Conservation (phyloP, 2,329 filamentous ascomycete genomes). For the Beauveria medogensis region DNA sequence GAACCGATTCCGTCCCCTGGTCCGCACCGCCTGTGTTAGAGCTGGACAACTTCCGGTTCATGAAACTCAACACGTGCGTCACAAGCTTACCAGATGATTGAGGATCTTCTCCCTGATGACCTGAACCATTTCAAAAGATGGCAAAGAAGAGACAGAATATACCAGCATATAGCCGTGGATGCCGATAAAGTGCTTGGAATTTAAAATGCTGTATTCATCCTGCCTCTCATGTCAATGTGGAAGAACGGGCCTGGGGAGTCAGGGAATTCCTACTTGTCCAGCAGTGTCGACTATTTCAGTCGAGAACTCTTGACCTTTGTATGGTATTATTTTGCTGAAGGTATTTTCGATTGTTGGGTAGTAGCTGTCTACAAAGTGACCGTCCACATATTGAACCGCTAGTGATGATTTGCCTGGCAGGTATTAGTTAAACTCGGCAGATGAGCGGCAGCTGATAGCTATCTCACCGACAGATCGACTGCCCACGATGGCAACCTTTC, state of each 20-base stretch:
- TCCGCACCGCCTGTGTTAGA: background rate
- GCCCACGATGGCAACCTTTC: slow-evolving; percentile 93
- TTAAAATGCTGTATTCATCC: slow-evolving; percentile 98
- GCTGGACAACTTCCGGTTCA: background rate
- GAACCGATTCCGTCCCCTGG: slow-evolving; percentile 84
- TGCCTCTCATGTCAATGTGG: slow-evolving; percentile 26
- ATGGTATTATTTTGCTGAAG: slow-evolving; percentile 90
- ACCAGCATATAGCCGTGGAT: slow-evolving; percentile 99
- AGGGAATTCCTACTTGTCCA: slow-evolving; percentile 60
- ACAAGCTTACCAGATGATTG: slow-evolving; percentile 73
- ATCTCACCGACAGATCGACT: slow-evolving; percentile 70
- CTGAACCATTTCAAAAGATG: slow-evolving; percentile 95
- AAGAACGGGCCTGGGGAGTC: background rate
- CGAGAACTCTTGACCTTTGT: slow-evolving; percentile 85
- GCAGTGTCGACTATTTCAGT: slow-evolving; percentile 98
- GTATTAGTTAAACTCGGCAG: background rate
- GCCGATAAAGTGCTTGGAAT: slow-evolving; percentile 97
- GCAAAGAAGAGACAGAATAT: slow-evolving; percentile 90
- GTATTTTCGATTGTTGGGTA: slow-evolving; percentile 99
- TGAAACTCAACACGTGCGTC: background rate
- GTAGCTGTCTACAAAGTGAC: slow-evolving; percentile 97
- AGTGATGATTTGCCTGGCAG: slow-evolving; percentile 85
- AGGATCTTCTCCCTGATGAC: slow-evolving; percentile 96
- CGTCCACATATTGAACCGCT: slow-evolving; percentile 93
- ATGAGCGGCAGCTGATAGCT: background rate